Base-by-base conservation (phyloP, 2,329 filamentous ascomycete species). In the Leptographium radiaticola region DNA sequence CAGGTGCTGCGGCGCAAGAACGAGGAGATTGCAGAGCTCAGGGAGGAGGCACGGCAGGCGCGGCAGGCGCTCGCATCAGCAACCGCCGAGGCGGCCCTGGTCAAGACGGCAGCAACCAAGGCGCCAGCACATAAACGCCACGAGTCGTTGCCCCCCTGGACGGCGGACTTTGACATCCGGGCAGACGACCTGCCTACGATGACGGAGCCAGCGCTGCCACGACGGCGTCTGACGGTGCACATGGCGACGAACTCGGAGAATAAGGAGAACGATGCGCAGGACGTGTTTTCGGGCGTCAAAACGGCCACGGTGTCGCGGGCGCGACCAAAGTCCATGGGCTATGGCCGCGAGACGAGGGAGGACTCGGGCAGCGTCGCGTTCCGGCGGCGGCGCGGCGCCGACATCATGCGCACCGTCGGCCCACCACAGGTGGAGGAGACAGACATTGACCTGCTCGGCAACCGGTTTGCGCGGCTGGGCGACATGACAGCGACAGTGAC, bases 1-100 rank as follows among this genome's bases (percentile, higher is more conserved):
- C 70, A 74, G 16, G 75, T 81, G 2, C 59, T 83, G 46, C 71
- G 76, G 52, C 74, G 74, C 58, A 78, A 79, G 53, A 77, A 81
- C 55, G 69, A 71, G 42, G 79, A 79, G 63, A 79, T 82, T 56
- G 67, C 72, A 10, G 71, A 76, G 45, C 70, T 83, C 9, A 77
- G 76, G 63, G 75, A 73, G 59, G 74, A 51, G 43, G 47, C 47
- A 9, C 33, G 48, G 15, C 33, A 54, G 20, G n/a, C 39, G 1
- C 25, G 34, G 48, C 25, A 49, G 7, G 36, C 40, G 20, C 8
- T 39, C 31, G 20, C 33, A 25, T 34, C n/a, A 38, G 16, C 2
- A 20, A 9, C 1, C 33, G 42, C 16, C 13, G 34, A 49, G 40
- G 49, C n/a, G 20, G n/a, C 11, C 33, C 13, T 6, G 2, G 47